A percentile compares a stretch with the other conserved stretches of the same genome.
phyloP scores from a whole-genome alignment of 371 early-diverging fungal genomes.

The Mucor indicus region DNA sequence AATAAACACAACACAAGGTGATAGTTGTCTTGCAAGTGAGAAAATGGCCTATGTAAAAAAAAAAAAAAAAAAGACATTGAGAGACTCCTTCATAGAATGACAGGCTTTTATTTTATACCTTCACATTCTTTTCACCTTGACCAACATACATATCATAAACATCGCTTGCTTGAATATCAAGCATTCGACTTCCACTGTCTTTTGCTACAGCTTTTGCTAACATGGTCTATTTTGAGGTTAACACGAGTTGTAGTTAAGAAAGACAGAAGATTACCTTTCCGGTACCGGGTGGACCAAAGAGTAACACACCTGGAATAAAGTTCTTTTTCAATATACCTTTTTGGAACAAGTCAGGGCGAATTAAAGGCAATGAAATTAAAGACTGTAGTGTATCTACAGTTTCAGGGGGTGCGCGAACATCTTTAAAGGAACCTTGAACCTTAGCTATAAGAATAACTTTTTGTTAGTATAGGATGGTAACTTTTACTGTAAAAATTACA shows the following conservation, averaged over 20 bases:
- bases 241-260: not conserved
- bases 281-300: slow-evolving; percentile 98
- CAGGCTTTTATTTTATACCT: slow-evolving; percentile 18
- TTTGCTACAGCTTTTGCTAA: slow-evolving; percentile 96
- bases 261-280: slow-evolving; percentile 69
- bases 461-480: not conserved
- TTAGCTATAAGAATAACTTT: slow-evolving; percentile 25
- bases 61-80: too few species aligned
- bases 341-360: slow-evolving; percentile 77
- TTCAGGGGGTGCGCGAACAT: slow-evolving; percentile 54
- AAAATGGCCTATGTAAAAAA: slow-evolving; percentile 72
- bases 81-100: too few species aligned
- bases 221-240: slow-evolving; percentile 66
- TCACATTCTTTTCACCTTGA: slow-evolving; percentile 96
- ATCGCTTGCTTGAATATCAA: slow-evolving; percentile 92
- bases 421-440: slow-evolving; percentile 62
- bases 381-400: slow-evolving; percentile 84
- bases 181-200: slow-evolving; percentile 90
- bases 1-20: slow-evolving; percentile 97
- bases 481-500: not conserved
- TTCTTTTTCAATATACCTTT: slow-evolving; percentile 75
- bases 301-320: slow-evolving; percentile 79
- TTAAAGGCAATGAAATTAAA: slow-evolving; percentile 81
- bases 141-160: slow-evolving; percentile 96
- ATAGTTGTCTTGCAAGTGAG: slow-evolving; percentile 90